Evolutionary conservation across 2,329 filamentous ascomycete genomes (phyloP), one percentile per base, ranked within the genome.

Genomic region (Balansia obtecta): DNA sequence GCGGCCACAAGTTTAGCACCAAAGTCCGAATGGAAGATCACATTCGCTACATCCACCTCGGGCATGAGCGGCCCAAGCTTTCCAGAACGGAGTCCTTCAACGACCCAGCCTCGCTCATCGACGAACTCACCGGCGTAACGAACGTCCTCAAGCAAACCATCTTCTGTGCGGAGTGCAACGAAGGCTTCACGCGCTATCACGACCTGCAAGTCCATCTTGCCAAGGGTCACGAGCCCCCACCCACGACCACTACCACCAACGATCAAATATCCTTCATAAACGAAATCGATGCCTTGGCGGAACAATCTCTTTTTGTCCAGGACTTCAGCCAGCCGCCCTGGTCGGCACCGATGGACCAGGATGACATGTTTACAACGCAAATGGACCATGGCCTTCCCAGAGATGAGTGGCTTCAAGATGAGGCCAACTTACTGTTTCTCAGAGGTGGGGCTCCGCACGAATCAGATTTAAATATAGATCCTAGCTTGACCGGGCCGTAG

Each of bases 1-100:
- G 91, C 61, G 86, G 84, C 2, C 78, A 81, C 53, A 76, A 77
- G 37, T 93, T 94, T 60, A 78, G 79, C 52, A 86, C 84, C 54
- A 95, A 94, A 65, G 76, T 80, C 16, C 82, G 81, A 32, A 75
- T 96, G 0, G 86, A 91, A 64, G 85, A 93, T 56, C 91, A 97
- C 62, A 76, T 96, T 43, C 82, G 87, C 18, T 88, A 85, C 45
- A 78, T 87, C 20, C 91, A 97, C 63, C 71, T 95, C 27, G 52
- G 82, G n/a, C 60, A 67, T 15, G 67, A 71, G 50, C 71, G 77
- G 12, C 73, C 73, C 34, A 58, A 60, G 51, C 52, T 62, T 40
- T 60, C 56, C 48, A 56, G 56, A 50, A 49, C 57, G 39, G 50
- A 54, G 43, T 42, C 46, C 15, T 41, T 55, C 9, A 39, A 18